phyloP scores from a whole-genome alignment of 352 stramenopile genomes.

The Phytophthora agathidicida region DNA sequence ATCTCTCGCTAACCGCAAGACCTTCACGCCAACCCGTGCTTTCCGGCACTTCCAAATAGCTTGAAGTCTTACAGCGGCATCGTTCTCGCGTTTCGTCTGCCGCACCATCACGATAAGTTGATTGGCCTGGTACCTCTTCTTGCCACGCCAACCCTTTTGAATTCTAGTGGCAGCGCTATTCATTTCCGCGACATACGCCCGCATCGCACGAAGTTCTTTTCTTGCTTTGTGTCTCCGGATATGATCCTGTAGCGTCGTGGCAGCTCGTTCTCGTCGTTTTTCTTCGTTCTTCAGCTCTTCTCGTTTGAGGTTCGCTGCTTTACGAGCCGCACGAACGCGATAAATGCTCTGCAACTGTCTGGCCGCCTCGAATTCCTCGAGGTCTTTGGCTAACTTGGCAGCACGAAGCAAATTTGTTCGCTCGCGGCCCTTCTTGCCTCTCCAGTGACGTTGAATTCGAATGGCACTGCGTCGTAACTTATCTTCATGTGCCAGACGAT shows the following conservation, averaged over 20 bases:
- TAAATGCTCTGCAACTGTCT: slow-evolving; percentile 67
- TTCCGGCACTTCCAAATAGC: slow-evolving; percentile 65
- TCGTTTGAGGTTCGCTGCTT: slow-evolving; percentile 38
- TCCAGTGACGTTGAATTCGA: slow-evolving; percentile 82
- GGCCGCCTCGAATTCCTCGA: slow-evolving; percentile 50
- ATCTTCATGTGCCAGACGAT: slow-evolving; percentile 22
- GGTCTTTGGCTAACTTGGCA: slow-evolving; percentile 37
- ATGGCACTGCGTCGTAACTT: slow-evolving; percentile 38
- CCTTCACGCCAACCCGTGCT: slow-evolving; percentile 37
- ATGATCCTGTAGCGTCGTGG: slow-evolving; percentile 45
- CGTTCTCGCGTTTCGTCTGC: slow-evolving; percentile 43
- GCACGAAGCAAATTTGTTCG: slow-evolving; percentile 30
- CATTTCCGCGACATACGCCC: slow-evolving; percentile 28
- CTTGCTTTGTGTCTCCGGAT: slow-evolving; percentile 46
- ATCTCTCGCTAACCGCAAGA: slow-evolving; percentile 51
- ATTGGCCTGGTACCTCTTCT: slow-evolving; percentile 45
- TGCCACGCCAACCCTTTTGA: slow-evolving; percentile 60
- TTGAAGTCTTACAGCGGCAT: slow-evolving; percentile 58
- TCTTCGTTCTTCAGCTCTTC: slow-evolving; percentile 40
- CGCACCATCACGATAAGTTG: slow-evolving; percentile 47
- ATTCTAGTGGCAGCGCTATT: slow-evolving; percentile 47
- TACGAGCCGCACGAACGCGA: slow-evolving; percentile 52
- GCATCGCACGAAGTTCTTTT: slow-evolving; percentile 38
- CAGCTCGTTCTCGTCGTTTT: slow-evolving; percentile 47
- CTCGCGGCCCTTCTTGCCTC: slow-evolving; percentile 51